Base-by-base conservation (phyloP, 768 basidiomycete genomes). In the Termitomyces sp. region DNA sequence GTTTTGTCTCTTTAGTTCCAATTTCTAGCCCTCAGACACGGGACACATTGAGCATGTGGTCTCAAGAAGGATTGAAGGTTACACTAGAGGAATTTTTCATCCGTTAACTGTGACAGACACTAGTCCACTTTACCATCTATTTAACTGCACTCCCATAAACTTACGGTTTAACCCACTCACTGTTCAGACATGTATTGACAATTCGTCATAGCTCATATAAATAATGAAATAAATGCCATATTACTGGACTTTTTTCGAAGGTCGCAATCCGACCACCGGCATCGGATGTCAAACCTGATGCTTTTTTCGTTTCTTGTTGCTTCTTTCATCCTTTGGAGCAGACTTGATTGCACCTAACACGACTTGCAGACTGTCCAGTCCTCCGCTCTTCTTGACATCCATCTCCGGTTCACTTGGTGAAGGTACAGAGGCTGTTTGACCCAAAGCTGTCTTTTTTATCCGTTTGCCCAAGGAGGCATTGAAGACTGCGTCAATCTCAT, bases 401-500 rank as follows among this genome's bases (percentile, higher is more conserved):
- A 59, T 64, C 36, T 50, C 59, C 17, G 52, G 36, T 2, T 57
- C 54, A 17, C n/a, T 51, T 15, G 52, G 52, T 20, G 36, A 52
- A 42, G 42, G 12, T 36, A 15, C 47, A 31, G 56, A 31, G 49
- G 62, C 40, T 17, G 59, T 58, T 2, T 57, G 63, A 37, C 61
- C 70, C 32, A 89, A 69, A 4, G 81, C 83, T 29, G 76, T 81
- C 67, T 81, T 85, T 74, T 84, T 89, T 25, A 79, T 70, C 71
- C 82, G 86, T 66, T 81, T 85, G 20, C 86, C 86, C 20, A 88
- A 68, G 25, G 76, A 76, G 48, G 76, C 69, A 45, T 83, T 79
- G 69, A 94, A 94, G 11, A 93, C 74, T 3, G 75, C 81, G 60
- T 94, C 92, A 56, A 94, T 94, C 69, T 91, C 91, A 66, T 93